phyloP scores from a whole-genome alignment of 2,329 filamentous ascomycete species.

The Diaporthe amygdali region DNA sequence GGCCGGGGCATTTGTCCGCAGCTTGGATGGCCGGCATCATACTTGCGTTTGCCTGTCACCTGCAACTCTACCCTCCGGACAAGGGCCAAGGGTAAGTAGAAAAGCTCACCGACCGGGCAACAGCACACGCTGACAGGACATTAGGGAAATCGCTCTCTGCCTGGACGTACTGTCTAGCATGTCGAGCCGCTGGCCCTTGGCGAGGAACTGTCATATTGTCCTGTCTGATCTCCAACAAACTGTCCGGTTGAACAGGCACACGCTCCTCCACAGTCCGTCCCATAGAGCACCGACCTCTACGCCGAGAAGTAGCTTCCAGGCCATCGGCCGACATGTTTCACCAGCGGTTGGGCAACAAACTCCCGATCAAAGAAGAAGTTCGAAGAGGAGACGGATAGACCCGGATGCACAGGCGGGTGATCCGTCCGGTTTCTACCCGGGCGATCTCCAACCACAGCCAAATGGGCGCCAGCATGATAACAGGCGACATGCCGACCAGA shows the following conservation, averaged over 20 bases:
- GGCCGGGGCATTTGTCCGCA: not conserved
- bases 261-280: not conserved
- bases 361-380: not conserved
- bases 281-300: not conserved
- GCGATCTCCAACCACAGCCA: not conserved
- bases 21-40: not conserved
- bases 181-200: not conserved
- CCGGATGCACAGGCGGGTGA: not conserved
- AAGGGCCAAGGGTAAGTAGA: not conserved
- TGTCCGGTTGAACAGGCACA: not conserved
- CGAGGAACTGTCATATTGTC: not conserved
- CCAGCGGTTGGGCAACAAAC: not conserved
- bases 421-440: not conserved
- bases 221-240: not conserved
- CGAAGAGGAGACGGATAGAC: not conserved
- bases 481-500: not conserved
- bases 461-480: not conserved
- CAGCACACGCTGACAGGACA: not conserved
- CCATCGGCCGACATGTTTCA: not conserved
- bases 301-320: not conserved
- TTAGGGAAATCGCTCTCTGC: not conserved
- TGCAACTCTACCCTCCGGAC: not conserved
- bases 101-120: not conserved
- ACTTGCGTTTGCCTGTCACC: not conserved
- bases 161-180: not conserved